Evolutionary conservation across 495 filamentous ascomycete species (phyloP).

Genomic region (Melanomma pulvis-pyrius): DNA sequence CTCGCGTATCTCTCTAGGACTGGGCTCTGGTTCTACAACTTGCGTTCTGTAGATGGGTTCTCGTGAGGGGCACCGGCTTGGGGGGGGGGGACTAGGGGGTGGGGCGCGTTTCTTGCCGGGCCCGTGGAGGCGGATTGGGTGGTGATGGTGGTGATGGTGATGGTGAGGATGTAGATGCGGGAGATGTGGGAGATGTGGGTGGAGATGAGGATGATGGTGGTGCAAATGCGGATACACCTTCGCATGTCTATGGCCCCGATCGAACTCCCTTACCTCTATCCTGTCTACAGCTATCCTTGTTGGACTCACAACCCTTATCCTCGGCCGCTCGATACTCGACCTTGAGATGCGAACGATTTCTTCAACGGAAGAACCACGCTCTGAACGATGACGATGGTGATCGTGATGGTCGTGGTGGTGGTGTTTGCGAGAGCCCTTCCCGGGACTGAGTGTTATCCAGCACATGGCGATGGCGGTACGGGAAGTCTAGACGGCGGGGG

Average conservation of each 20-base stretch:
- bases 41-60: constrained; percentile 10
- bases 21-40: constrained; percentile 2
- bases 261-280: not conserved
- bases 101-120: constrained; percentile 17
- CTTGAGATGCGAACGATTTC: constrained; percentile 14
- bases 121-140: constrained; percentile 22
- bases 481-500: not conserved
- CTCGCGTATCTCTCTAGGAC: constrained; percentile 10
- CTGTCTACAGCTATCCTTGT: not conserved
- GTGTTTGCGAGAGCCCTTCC: not conserved
- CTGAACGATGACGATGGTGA: constrained; percentile 9
- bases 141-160: constrained; percentile 19
- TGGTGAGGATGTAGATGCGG: not conserved
- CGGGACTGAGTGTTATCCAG: constrained; percentile 28
- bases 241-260: too few species aligned
- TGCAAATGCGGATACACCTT: not conserved
- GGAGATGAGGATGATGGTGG: constrained; percentile 1
- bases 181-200: not conserved
- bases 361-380: constrained; percentile 18
- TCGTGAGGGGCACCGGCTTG: constrained; percentile 2
- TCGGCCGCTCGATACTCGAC: not conserved
- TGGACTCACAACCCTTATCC: not conserved
- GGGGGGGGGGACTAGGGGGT: not conserved
- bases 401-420: constrained; percentile 12
- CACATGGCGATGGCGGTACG: constrained; percentile 19